Percentiles rank a stretch among this genome's conserved stretches.
These are phyloP conservation scores for Phytopythium litorale DNA, from an alignment of 352 stramenopile species.

Conservation along the genomic window DNA sequence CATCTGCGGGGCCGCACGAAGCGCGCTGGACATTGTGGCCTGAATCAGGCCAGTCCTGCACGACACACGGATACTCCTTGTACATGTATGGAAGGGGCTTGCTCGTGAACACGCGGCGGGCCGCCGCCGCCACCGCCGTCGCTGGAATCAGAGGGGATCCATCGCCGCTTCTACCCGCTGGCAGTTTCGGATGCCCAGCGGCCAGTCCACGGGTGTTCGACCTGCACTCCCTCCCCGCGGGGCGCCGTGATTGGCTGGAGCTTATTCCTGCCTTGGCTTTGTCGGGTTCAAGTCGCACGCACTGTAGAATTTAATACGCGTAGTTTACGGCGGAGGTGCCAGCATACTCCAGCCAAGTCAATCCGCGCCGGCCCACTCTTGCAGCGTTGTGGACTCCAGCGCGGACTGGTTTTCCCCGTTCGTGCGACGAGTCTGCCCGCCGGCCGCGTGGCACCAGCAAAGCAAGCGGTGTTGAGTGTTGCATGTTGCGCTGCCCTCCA, in stretches of 20 bases:
- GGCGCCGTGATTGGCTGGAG: background rate
- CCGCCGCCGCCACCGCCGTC: background rate
- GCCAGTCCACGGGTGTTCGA: background rate
- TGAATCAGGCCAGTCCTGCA: too few species aligned
- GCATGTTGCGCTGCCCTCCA: background rate
- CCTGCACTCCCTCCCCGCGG: background rate
- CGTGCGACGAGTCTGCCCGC: background rate
- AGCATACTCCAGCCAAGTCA: background rate
- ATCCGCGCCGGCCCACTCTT: background rate
- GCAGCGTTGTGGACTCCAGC: too few species aligned
- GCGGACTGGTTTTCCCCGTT: background rate
- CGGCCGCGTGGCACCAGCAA: background rate
- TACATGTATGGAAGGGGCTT: too few species aligned
- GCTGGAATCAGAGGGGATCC: background rate
- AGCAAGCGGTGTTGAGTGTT: background rate
- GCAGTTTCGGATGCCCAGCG: background rate
- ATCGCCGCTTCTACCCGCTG: background rate
- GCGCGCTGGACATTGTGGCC: too few species aligned
- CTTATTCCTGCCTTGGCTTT: background rate
- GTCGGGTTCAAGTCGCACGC: background rate
- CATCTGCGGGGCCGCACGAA: background rate
- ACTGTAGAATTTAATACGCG: background rate
- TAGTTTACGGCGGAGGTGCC: background rate
- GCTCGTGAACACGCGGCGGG: too few species aligned
- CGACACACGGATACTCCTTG: too few species aligned